These are phyloP conservation scores for Nymphaea colorata DNA, from an alignment of 164 flowering plant species.

Conservation along the genomic window DNA sequence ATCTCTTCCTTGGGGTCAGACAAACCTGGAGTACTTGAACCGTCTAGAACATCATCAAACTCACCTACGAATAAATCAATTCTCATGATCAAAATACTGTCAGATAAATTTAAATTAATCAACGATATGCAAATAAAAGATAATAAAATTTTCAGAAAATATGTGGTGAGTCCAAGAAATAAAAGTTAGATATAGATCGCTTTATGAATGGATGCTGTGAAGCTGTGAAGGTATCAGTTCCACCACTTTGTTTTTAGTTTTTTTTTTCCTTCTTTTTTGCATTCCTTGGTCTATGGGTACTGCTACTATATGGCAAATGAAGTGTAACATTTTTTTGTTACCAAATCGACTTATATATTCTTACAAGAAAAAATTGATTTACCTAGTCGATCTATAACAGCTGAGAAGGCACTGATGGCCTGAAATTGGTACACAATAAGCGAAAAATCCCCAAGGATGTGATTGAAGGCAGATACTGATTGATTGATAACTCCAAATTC, in stretches of 20 bases:
- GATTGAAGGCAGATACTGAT: conserved; percentile 96
- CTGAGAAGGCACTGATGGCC: conserved; percentile 94
- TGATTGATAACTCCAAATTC: conserved; percentile 98
- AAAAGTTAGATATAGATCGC: not conserved
- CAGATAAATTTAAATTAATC: too few species aligned
- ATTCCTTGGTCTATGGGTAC: too few species aligned
- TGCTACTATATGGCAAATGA: too few species aligned
- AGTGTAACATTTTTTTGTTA: too few species aligned
- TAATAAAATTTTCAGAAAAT: not conserved
- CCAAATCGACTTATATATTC: not conserved
- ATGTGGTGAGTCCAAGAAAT: not conserved
- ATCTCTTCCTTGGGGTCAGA: conserved; percentile 40
- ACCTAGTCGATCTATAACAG: conserved; percentile 93
- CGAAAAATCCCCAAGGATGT: conserved; percentile 92
- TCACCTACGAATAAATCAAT: conserved; percentile 46
- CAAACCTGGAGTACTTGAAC: conserved; percentile 15
- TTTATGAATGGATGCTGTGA: too few species aligned
- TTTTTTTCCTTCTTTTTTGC: too few species aligned
- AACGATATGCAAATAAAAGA: too few species aligned
- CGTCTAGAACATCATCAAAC: conserved; percentile 81
- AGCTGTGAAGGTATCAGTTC: too few species aligned
- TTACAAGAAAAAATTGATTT: not conserved
- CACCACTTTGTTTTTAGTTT: too few species aligned
- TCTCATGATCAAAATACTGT: not conserved
- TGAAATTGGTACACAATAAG: conserved; percentile 92